Conservation (phyloP, 1,139 yeast genomes). For the Sugiyamaella xylanicola region DNA sequence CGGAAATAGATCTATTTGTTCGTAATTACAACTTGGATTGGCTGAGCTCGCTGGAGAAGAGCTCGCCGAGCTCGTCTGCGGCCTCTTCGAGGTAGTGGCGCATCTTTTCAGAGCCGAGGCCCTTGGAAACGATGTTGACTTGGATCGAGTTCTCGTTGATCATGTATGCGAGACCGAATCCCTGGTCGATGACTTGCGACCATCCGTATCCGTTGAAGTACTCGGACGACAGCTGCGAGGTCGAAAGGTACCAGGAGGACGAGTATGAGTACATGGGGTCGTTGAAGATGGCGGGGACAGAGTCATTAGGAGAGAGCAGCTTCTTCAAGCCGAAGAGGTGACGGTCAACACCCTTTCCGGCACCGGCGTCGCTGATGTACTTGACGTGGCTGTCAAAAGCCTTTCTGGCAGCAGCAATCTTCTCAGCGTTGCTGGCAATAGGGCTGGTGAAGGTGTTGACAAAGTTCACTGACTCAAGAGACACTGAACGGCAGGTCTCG, state of each 20-base stretch:
- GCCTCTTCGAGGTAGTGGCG: slow-evolving; percentile 72
- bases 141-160: slow-evolving; percentile 83
- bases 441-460: slow-evolving; percentile 75
- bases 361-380: slow-evolving; percentile 76
- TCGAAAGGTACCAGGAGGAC: slow-evolving; percentile 80
- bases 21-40: slow-evolving; percentile 40
- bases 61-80: slow-evolving; percentile 78
- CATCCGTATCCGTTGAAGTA: slow-evolving; percentile 93
- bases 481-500: slow-evolving; percentile 90
- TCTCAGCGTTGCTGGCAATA: slow-evolving; percentile 56
- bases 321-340: slow-evolving; percentile 89
- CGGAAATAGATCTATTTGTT: slow-evolving; percentile 1
- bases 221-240: slow-evolving; percentile 90
- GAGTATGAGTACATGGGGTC: slow-evolving; percentile 81
- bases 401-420: slow-evolving; percentile 66
- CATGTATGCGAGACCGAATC: slow-evolving; percentile 94
- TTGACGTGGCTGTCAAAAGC: slow-evolving; percentile 77
- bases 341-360: slow-evolving; percentile 90
- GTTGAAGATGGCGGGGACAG: slow-evolving; percentile 67
- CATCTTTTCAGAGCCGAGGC: slow-evolving; percentile 66
- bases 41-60: slow-evolving; percentile 49
- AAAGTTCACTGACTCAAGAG: slow-evolving; percentile 71
- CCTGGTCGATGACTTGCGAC: slow-evolving; percentile 94
- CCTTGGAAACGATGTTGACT: slow-evolving; percentile 81
- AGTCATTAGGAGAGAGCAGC: slow-evolving; percentile 61